phyloP scores from a whole-genome alignment of 2,329 filamentous ascomycete genomes.

The Colletotrichum sp. region DNA sequence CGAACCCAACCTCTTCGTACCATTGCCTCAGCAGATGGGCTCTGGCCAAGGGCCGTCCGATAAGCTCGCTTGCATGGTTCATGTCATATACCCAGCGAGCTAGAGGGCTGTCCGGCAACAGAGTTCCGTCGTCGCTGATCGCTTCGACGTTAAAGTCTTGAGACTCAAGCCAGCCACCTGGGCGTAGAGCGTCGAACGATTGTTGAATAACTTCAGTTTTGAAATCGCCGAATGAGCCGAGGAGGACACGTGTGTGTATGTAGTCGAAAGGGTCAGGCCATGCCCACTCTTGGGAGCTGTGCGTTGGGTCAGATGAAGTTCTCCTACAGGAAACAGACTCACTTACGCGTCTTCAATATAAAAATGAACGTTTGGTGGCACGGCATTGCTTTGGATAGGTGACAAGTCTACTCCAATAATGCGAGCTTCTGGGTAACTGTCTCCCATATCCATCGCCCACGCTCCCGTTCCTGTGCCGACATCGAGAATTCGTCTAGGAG shows the following conservation, averaged over 20 bases:
- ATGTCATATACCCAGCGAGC: constrained; percentile 46
- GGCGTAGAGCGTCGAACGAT: constrained; percentile 52
- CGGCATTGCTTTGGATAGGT: constrained; percentile 68
- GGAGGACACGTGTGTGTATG: constrained; percentile 56
- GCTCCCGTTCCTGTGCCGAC: constrained; percentile 54
- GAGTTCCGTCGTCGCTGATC: constrained; percentile 50
- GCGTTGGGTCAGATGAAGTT: neutral
- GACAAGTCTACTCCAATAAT: constrained; percentile 71
- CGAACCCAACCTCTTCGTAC: constrained; percentile 56
- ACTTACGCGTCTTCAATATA: constrained; percentile 68
- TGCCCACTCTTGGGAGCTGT: constrained; percentile 53
- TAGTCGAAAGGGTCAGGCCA: constrained; percentile 61
- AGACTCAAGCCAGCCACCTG: constrained; percentile 61
- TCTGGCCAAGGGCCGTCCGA: constrained; percentile 42
- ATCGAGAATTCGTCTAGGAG: constrained; percentile 44
- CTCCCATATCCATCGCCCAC: constrained; percentile 73
- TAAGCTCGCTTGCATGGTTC: constrained; percentile 38
- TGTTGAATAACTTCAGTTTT: constrained; percentile 55
- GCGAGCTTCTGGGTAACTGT: constrained; percentile 61
- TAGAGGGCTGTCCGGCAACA: constrained; percentile 42
- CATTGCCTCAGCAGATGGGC: constrained; percentile 38
- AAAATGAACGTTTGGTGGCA: constrained; percentile 77
- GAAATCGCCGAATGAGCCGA: constrained; percentile 56
- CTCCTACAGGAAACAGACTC: constrained; percentile 22
- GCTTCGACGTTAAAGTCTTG: constrained; percentile 50